Conservation (phyloP, 164 flowering plant genomes). For the Nymphaea thermarum region DNA sequence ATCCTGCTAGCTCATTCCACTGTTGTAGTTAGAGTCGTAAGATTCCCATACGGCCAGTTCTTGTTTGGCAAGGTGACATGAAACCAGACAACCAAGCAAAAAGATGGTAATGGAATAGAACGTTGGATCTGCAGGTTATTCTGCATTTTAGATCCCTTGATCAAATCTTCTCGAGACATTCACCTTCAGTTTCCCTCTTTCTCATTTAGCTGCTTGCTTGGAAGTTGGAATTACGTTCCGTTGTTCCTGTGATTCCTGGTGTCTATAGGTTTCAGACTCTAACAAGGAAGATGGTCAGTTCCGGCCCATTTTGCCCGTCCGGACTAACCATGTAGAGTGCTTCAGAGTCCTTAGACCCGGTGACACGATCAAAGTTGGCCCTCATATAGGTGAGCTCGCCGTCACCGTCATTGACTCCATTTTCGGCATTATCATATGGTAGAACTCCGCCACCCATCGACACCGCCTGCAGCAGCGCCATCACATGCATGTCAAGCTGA, state of each 20-base stretch:
- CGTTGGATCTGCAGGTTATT: conserved; percentile 4
- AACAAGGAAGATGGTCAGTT: conserved; percentile 70
- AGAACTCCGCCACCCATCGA: conserved; percentile 3
- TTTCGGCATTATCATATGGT: neutral
- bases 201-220: neutral
- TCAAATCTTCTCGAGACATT: neutral
- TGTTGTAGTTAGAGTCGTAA: neutral
- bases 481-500: conserved; percentile 48
- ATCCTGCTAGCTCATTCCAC: conserved; percentile 3
- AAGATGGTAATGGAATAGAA: conserved; percentile 12
- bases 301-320: conserved; percentile 57
- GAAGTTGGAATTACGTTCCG: neutral
- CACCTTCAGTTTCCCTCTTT: neutral
- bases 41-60: conserved; percentile 40
- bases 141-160: too few species aligned
- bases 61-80: neutral
- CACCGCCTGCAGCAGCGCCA: conserved; percentile 21
- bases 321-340: conserved; percentile 79
- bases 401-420: conserved; percentile 53
- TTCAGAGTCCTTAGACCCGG: conserved; percentile 65
- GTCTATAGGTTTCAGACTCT: conserved; percentile 25
- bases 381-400: conserved; percentile 53
- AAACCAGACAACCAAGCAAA: neutral
- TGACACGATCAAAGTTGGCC: conserved; percentile 52
- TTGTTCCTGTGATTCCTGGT: neutral